phyloP scores from a whole-genome alignment of 805 yeast genomes.

The Starmerella stellata region DNA sequence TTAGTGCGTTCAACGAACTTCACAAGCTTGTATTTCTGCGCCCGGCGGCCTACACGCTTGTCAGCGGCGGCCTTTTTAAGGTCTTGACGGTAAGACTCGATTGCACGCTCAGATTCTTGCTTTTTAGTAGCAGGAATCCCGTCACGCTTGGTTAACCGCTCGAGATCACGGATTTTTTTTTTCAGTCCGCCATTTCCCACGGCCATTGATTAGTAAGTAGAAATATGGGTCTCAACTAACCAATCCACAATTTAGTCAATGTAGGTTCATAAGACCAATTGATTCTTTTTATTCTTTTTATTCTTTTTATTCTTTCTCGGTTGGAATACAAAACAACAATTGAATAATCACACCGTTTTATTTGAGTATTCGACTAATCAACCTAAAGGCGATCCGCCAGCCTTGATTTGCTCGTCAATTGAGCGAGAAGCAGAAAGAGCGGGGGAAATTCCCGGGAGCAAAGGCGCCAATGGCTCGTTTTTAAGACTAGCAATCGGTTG shows the following conservation, averaged over 20 bases:
- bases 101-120: conserved; percentile 41
- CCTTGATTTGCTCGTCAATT: conserved; percentile 28
- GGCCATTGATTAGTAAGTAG: too few relatives aligned
- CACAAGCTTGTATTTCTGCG: conserved; percentile 79
- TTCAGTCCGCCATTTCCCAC: conserved; percentile 33
- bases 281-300: not conserved
- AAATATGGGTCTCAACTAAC: too few relatives aligned
- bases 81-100: conserved; percentile 45
- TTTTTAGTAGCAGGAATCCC: conserved; percentile 36
- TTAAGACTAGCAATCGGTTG: conserved; percentile 54
- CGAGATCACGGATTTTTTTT: conserved; percentile 73
- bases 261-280: too few relatives aligned
- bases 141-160: conserved; percentile 47
- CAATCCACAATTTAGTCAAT: too few relatives aligned
- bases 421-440: conserved; percentile 70
- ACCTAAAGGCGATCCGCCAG: too few relatives aligned
- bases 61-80: conserved; percentile 31
- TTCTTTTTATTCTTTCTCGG: too few relatives aligned
- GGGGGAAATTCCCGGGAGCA: conserved; percentile 75
- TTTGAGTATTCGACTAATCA: too few relatives aligned
- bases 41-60: conserved; percentile 32
- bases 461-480: conserved; percentile 69
- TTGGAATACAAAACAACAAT: not conserved
- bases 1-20: conserved; percentile 80
- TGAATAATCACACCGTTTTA: not conserved